phyloP scores from a whole-genome alignment of 2,329 filamentous ascomycete species.

The Hymenoscyphus occultus region DNA sequence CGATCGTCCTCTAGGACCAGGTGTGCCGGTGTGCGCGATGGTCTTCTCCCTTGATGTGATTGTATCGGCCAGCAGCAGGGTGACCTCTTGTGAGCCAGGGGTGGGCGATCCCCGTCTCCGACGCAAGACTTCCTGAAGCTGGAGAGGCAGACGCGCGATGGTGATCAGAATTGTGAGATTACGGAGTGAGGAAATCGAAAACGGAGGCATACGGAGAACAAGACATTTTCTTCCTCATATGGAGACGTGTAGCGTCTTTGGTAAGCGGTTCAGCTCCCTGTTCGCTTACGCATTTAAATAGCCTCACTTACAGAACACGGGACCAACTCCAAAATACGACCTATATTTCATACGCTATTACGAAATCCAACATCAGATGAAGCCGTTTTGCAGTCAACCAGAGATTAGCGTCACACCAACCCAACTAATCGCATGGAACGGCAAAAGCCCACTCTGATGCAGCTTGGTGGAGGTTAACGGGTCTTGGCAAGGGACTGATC shows the following conservation, averaged over 20 bases:
- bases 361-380: neutral
- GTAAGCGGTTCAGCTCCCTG: neutral
- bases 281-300: neutral
- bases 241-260: neutral
- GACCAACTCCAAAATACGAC: neutral
- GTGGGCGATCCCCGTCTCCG: conserved; percentile 2
- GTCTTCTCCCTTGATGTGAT: neutral
- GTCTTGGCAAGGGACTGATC: no score
- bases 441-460: no score
- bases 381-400: neutral
- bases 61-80: neutral
- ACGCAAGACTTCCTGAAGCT: neutral
- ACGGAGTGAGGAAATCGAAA: no score
- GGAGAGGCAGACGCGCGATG: neutral
- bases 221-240: neutral
- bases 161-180: no score
- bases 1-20: neutral
- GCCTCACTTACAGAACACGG: neutral
- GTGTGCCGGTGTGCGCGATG: conserved; percentile 6
- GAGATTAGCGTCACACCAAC: neutral
- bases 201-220: neutral
- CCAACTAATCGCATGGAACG: neutral
- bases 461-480: no score
- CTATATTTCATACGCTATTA: neutral
- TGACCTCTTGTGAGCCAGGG: neutral